Evolutionary conservation across 2,329 filamentous ascomycete genomes (phyloP), one percentile per base, ranked within the genome.

Genomic region (Bisporella sp.): DNA sequence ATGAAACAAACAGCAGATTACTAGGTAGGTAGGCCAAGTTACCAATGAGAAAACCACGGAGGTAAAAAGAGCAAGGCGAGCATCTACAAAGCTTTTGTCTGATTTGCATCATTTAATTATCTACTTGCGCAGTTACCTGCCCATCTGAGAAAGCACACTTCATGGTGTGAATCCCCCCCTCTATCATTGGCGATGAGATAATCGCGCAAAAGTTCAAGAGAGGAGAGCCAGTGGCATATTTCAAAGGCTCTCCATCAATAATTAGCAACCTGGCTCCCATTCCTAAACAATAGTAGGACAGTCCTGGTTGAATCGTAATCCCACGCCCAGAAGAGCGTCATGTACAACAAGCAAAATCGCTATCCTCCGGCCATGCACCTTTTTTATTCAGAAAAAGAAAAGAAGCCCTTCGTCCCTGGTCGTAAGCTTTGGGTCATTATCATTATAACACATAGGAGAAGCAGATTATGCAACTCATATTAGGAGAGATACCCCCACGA

Each of bases 361-460:
- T 60, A 57, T 53, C 57, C 58, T 48, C 58, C 57, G 40, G 37
- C 42, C 31, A 57, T 62, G 57, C 58, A 54, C 56, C 58, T 37
- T 51, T 58, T 59, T 59, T 54, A 57, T 59, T 21, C 21, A 21
- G 21, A 21, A 21, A 21, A 21, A 21, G 21, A 21, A 47, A 51
- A 52, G 35, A 41, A 45, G 44, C 47, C 51, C 50, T 29, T 52
- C 49, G 52, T 49, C 49, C 41, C 8, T 42, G 40, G 48, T 57
- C 50, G 52, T 55, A 42, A 54, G 45, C 49, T 42, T 47, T 41
- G 29, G 29, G 8, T 13, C 13, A 12, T 42, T 30, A 30, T 21
- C 29, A 45, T 12, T 13, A 31, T 32, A 35, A 51, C 45, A 47
- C 51, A 35, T 47, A 32, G 7, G 29, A 30, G 6, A n/a, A 13